Evolutionary conservation across 108 stramenopile genomes (phyloP).

Genomic region (Skeletonema grethae): DNA sequence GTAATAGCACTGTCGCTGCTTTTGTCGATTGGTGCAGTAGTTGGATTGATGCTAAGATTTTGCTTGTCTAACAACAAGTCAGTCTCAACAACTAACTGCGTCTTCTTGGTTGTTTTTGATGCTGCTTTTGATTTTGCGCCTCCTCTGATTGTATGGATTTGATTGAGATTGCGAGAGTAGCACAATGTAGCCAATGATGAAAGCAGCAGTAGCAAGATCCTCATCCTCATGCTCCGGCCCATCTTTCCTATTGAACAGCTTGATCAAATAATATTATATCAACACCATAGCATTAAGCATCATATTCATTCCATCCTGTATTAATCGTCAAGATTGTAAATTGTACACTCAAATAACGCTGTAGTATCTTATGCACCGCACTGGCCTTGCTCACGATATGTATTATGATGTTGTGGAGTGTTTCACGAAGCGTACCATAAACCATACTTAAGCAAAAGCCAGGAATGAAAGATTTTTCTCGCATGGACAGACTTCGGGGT

Average conservation of each 20-base stretch:
- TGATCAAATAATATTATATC: no score
- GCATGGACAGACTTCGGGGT: no score
- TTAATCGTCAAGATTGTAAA: no score
- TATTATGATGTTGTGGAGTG: no score
- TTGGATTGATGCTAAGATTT: not conserved
- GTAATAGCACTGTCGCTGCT: conserved; percentile 9
- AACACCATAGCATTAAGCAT: no score
- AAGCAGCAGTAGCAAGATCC: not conserved
- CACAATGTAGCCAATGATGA: conserved; percentile 1
- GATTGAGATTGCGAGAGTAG: not conserved
- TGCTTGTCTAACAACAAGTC: not conserved
- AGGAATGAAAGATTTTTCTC: no score
- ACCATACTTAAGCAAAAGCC: no score
- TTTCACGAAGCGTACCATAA: no score
- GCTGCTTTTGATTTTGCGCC: not conserved
- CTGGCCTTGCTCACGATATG: no score
- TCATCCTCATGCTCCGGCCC: not conserved
- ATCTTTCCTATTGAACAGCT: not conserved
- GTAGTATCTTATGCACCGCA: no score
- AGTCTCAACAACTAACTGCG: not conserved
- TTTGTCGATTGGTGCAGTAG: not conserved
- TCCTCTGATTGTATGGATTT: not conserved
- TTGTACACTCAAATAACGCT: no score
- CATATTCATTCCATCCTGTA: no score
- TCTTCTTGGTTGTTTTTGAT: not conserved